Evolutionary conservation across 2,329 filamentous ascomycete species (phyloP).

Genomic region (Penicillium sp.): DNA sequence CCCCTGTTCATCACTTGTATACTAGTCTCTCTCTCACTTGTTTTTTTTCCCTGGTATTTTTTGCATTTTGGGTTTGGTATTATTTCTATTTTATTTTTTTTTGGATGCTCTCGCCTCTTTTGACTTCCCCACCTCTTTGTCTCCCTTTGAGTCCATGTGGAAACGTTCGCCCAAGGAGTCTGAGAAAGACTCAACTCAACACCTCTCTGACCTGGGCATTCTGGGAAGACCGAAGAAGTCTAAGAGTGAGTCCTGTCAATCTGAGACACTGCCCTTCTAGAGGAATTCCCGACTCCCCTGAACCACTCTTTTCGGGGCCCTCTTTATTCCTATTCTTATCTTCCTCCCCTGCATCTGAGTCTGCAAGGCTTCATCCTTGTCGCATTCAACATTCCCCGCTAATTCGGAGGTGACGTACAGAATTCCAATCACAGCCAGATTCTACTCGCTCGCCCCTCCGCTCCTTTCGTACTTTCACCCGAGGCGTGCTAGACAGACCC

Average conservation of each 20-base stretch:
- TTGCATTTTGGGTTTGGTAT: background rate
- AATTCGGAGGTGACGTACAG: conserved; percentile 28
- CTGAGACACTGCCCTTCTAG: conserved; percentile 18
- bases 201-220: conserved; percentile 35
- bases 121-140: conserved; percentile 16
- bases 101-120: conserved; percentile 3
- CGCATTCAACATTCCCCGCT: conserved; percentile 20
- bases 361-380: background rate
- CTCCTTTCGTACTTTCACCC: conserved; percentile 33
- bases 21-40: background rate
- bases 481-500: conserved; percentile 29
- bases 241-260: conserved; percentile 23
- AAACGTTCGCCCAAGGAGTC: conserved; percentile 44
- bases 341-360: conserved; percentile 9
- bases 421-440: conserved; percentile 31
- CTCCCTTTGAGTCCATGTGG: conserved; percentile 37
- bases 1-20: conserved; percentile 4
- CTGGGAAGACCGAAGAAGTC: conserved; percentile 41
- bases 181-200: conserved; percentile 37
- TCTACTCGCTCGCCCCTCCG: conserved; percentile 35
- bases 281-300: conserved; percentile 3
- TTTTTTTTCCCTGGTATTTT: conserved; percentile 1
- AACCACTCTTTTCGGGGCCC: background rate
- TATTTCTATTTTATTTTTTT: background rate
- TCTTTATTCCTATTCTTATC: conserved; percentile 6